phyloP scores from a whole-genome alignment of 2,329 filamentous ascomycete species.

The Dactylonectria macrodidyma region DNA sequence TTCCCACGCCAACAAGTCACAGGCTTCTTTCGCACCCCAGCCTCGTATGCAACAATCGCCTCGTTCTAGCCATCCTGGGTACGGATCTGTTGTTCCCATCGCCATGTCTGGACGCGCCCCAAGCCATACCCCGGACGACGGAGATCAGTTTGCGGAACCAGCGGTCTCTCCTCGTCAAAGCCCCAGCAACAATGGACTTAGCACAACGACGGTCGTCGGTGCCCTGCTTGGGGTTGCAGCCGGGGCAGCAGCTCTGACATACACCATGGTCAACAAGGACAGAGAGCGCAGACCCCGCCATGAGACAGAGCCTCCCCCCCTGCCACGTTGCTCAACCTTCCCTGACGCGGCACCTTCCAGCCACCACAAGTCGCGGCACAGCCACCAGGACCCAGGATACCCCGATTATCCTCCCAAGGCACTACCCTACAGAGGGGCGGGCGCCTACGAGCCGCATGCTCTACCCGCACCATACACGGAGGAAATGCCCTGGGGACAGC shows the following conservation, averaged over 20 bases:
- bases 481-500: conserved; percentile 42
- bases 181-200: conserved; percentile 59
- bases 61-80: conserved; percentile 34
- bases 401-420: conserved; percentile 41
- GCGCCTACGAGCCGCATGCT: conserved; percentile 38
- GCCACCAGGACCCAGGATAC: conserved; percentile 40
- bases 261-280: conserved; percentile 72
- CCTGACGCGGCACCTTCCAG: conserved; percentile 57
- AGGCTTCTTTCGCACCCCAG: conserved; percentile 38
- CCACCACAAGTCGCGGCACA: conserved; percentile 37
- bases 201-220: conserved; percentile 77
- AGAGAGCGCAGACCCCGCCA: conserved; percentile 62
- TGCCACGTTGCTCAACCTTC: conserved; percentile 63
- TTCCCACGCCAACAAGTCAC: conserved; percentile 36
- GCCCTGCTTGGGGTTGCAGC: conserved; percentile 82
- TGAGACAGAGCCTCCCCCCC: conserved; percentile 57
- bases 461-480: conserved; percentile 39
- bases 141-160: conserved; percentile 32
- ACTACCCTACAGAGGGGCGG: conserved; percentile 39
- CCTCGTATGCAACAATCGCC: conserved; percentile 31
- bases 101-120: conserved; percentile 45
- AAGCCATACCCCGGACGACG: conserved; percentile 35
- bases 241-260: conserved; percentile 74
- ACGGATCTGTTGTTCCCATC: conserved; percentile 42
- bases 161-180: conserved; percentile 52